A percentile compares a stretch with the other conserved stretches of the same genome.
Evolutionary conservation across 148 eudicot genomes (phyloP).

Genomic region (Nepenthes gracilis): DNA sequence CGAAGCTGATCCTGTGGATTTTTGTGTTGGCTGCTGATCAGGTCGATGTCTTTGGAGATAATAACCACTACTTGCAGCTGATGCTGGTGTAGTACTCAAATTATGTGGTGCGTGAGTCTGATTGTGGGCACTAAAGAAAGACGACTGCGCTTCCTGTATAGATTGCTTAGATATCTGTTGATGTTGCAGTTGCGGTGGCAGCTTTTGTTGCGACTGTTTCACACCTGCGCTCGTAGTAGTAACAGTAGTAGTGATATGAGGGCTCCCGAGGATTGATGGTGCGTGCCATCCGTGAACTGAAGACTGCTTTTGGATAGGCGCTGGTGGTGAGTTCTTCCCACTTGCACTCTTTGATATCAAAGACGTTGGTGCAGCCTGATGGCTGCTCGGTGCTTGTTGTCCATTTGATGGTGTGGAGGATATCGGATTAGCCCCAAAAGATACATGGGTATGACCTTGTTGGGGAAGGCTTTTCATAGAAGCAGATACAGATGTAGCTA

Average conservation of each 20-base stretch:
- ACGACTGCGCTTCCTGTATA: constrained; percentile 50
- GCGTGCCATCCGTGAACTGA: constrained; percentile 25
- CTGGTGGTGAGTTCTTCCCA: constrained; percentile 42
- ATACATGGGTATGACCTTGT: constrained; percentile 68
- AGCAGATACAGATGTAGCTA: constrained; percentile 30
- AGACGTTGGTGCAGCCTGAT: constrained; percentile 57
- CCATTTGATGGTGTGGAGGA: constrained; percentile 37
- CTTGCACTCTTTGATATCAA: constrained; percentile 66
- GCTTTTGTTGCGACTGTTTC: constrained; percentile 9
- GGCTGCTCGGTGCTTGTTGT: constrained; percentile 21
- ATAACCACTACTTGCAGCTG: constrained; percentile 37
- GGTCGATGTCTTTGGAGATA: constrained; percentile 46
- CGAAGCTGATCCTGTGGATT: constrained; percentile 21
- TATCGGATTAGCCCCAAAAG: constrained; percentile 53
- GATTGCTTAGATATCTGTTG: constrained; percentile 35
- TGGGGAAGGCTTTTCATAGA: constrained; percentile 42
- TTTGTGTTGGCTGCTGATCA: constrained; percentile 40
- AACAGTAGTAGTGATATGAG: constrained; percentile 32
- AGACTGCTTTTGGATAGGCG: constrained; percentile 40
- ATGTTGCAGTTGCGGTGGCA: constrained; percentile 37
- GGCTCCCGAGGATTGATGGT: constrained; percentile 65
- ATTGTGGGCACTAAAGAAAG: constrained; percentile 38
- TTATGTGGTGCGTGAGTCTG: constrained; percentile 33
- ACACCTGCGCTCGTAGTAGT: constrained; percentile 14
- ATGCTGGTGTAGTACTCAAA: background rate